Evolutionary conservation across 345 rosid species (phyloP).

Genomic region (Gossypium turneri): DNA sequence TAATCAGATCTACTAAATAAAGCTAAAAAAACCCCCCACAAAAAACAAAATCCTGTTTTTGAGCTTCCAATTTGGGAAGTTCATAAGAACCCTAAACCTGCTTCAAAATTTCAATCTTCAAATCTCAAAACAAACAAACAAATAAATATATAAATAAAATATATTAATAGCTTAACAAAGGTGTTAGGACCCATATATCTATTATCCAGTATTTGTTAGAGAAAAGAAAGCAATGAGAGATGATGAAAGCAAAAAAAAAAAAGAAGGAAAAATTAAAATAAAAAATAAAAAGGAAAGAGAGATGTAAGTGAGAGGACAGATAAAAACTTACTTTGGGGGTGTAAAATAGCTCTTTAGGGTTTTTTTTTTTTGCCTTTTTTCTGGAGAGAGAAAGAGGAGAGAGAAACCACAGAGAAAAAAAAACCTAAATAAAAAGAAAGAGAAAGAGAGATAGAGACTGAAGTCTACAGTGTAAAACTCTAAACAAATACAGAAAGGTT

Average conservation of each 20-base stretch:
- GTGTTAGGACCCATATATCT: constrained; percentile 45
- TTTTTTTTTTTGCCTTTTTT: constrained; percentile 56
- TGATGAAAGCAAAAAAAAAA: constrained; percentile 15
- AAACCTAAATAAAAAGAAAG: constrained; percentile 14
- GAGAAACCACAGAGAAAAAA: constrained; percentile 34
- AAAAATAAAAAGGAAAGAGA: constrained; percentile 26
- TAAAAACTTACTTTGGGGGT: constrained; percentile 74
- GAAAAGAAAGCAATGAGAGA: constrained; percentile 35
- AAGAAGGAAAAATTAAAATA: constrained; percentile 1
- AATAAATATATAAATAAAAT: no score
- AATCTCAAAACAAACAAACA: constrained; percentile 9
- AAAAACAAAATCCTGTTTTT: not conserved
- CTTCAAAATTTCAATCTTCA: constrained; percentile 17
- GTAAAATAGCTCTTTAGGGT: constrained; percentile 73
- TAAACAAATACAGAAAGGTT: no score
- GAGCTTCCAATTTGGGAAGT: constrained; percentile 11
- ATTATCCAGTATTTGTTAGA: constrained; percentile 38
- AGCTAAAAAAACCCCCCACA: not conserved
- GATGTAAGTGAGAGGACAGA: constrained; percentile 57
- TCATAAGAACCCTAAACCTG: constrained; percentile 20
- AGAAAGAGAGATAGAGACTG: not conserved
- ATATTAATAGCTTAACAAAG: constrained; percentile 16
- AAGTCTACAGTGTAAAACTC: no score
- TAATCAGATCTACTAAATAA: constrained; percentile 31
- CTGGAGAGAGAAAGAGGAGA: constrained; percentile 56